Evolutionary conservation across 345 rosid species (phyloP).

Genomic region (Ceriops decandra): DNA sequence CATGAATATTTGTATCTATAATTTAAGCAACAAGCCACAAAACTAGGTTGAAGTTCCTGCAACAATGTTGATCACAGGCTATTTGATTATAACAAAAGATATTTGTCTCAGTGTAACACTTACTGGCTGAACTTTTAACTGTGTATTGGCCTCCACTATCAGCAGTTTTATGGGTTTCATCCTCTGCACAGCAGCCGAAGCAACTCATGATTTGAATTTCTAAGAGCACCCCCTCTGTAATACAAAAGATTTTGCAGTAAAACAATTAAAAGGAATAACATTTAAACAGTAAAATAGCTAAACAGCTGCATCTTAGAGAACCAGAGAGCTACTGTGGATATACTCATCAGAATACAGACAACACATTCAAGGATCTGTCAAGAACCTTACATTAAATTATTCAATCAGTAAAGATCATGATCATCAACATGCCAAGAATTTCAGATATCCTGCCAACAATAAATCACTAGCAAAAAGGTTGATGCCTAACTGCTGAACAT

Average conservation of each 20-base stretch:
- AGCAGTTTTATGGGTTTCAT: conserved; percentile 59
- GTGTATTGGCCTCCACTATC: conserved; percentile 58
- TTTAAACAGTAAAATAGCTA: no score
- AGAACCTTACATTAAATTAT: no score
- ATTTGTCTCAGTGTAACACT: neutral
- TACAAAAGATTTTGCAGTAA: neutral
- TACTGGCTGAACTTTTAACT: conserved; percentile 60
- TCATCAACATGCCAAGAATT: no score
- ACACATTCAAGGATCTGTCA: no score
- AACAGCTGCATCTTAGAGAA: no score
- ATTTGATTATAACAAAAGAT: neutral
- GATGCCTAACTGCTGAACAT: no score
- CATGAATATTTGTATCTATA: no score
- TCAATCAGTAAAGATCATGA: no score
- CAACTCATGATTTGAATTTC: conserved; percentile 59
- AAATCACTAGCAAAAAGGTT: no score
- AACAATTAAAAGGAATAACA: neutral
- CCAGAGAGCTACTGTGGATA: no score
- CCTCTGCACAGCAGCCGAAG: conserved; percentile 77
- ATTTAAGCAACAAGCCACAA: neutral
- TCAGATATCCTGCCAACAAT: no score
- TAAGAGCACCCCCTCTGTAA: conserved; percentile 11
- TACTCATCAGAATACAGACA: no score
- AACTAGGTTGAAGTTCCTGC: neutral
- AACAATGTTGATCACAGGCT: neutral